Percentiles rank a stretch among this genome's conserved stretches.
These are phyloP conservation scores for Sanghuangporus sanghuang DNA, from an alignment of 1,284 basidiomycete genomes.

Conservation along the genomic window DNA sequence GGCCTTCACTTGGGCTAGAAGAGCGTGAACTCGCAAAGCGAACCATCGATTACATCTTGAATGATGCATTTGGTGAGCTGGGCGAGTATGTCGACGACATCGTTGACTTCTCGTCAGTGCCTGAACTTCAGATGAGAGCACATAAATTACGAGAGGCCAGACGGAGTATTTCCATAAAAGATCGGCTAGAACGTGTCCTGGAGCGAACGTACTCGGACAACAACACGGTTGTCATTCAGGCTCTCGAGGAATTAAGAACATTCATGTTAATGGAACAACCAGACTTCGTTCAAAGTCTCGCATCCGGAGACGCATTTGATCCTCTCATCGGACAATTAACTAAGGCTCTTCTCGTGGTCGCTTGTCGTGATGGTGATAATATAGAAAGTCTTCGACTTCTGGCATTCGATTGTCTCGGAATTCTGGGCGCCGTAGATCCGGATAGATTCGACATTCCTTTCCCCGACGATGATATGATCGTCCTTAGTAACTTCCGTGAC, in stretches of 20 bases:
- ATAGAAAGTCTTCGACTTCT: conserved; percentile 62
- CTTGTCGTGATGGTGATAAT: conserved; percentile 75
- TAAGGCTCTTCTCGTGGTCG: conserved; percentile 64
- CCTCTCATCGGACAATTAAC: conserved; percentile 70
- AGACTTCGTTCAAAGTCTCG: conserved; percentile 54
- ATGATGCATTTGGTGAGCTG: conserved; percentile 56
- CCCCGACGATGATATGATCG: conserved; percentile 63
- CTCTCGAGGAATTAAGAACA: conserved; percentile 71
- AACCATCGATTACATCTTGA: conserved; percentile 70
- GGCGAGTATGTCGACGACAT: conserved; percentile 67
- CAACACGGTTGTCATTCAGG: conserved; percentile 70
- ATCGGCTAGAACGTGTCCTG: conserved; percentile 66
- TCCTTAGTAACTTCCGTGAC: conserved; percentile 82
- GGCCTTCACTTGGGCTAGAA: conserved; percentile 58
- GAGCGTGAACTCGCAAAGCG: conserved; percentile 53
- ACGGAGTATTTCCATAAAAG: conserved; percentile 43
- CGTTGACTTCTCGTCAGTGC: conserved; percentile 69
- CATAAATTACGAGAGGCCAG: conserved; percentile 46
- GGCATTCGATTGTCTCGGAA: conserved; percentile 88
- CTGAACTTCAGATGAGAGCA: conserved; percentile 54
- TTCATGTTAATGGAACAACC: conserved; percentile 53
- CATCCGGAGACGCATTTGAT: conserved; percentile 86
- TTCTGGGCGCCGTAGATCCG: conserved; percentile 94
- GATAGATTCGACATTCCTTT: conserved; percentile 79
- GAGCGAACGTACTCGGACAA: conserved; percentile 80